phyloP scores from a whole-genome alignment of 106 monocot species.

The Ottelia alismoides region DNA sequence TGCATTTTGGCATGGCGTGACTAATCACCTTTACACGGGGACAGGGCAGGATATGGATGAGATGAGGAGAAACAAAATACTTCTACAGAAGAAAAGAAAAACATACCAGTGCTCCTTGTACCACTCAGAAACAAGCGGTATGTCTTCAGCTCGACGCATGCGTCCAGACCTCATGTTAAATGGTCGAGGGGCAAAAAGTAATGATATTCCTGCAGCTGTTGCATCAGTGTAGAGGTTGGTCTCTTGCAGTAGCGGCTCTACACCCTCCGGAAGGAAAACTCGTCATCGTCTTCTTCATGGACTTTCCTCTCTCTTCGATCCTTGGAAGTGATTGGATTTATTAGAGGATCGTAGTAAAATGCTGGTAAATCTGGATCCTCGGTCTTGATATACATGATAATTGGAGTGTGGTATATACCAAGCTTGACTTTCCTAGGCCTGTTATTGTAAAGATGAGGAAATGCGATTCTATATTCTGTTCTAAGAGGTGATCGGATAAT shows the following conservation, averaged over 20 bases:
- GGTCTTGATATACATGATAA: constrained; percentile 98
- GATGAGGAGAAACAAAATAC: too few species aligned
- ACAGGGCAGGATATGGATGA: too few species aligned
- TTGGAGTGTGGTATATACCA: constrained; percentile 91
- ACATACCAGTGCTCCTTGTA: constrained; percentile 97
- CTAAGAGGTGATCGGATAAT: constrained; percentile 96
- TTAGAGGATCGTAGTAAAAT: constrained; percentile 96
- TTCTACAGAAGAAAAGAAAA: not conserved
- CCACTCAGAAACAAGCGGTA: constrained; percentile 99
- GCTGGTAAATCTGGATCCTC: constrained; percentile 99
- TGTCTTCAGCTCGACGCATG: constrained; percentile 86
- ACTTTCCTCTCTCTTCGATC: constrained; percentile 70
- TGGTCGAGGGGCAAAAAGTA: constrained; percentile 92
- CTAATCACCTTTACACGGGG: too few species aligned
- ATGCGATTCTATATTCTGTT: constrained; percentile 96
- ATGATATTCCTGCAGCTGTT: constrained; percentile 86
- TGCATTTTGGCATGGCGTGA: too few species aligned
- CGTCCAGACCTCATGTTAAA: constrained; percentile 96
- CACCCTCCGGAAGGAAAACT: constrained; percentile 80
- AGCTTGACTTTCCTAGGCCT: constrained; percentile 94
- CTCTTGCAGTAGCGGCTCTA: constrained; percentile 61
- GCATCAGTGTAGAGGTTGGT: constrained; percentile 94
- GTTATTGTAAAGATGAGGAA: constrained; percentile 97
- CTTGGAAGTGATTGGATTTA: constrained; percentile 76
- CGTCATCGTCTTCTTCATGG: constrained; percentile 73